phyloP scores from a whole-genome alignment of 2,329 filamentous ascomycete species.

The Keithomyces neogunnii region DNA sequence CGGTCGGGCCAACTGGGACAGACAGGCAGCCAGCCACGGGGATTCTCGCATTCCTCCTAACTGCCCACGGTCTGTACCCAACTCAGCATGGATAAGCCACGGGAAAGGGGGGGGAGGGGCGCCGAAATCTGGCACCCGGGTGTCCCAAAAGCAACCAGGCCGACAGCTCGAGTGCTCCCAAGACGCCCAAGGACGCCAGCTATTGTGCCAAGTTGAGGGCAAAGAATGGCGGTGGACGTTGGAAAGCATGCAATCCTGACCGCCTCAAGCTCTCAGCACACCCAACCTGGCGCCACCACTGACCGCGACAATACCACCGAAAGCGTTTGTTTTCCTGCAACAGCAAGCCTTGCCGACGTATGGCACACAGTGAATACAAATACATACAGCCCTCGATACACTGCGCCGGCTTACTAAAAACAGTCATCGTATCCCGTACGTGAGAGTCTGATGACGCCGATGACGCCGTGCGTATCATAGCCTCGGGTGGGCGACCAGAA shows the following conservation, averaged over 20 bases:
- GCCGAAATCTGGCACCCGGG: neutral
- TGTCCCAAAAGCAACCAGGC: neutral
- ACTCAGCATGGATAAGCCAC: neutral
- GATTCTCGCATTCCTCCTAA: neutral
- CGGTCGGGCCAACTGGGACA: conserved; percentile 1
- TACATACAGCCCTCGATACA: no score
- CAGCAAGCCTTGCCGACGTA: neutral
- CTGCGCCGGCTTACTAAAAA: no score
- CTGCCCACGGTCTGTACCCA: neutral
- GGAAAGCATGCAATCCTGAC: neutral
- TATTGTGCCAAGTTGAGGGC: neutral
- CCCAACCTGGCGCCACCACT: neutral
- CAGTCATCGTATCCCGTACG: no score
- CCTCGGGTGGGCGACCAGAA: neutral
- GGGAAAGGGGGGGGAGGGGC: neutral
- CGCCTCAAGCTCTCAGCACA: conserved; percentile 2
- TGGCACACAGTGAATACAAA: no score
- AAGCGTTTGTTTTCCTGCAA: neutral
- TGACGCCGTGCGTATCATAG: neutral
- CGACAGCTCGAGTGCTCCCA: neutral
- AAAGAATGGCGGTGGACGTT: neutral
- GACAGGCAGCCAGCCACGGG: neutral
- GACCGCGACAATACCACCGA: neutral
- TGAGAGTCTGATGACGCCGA: no score
- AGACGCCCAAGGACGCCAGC: neutral